phyloP scores from a whole-genome alignment of 345 rosid genomes.

The thale cress (Arabidopsis thaliana) region TAIR10.1 NC_003070.9:28945501-28946000 shows the following conservation, averaged over 20 bases:
- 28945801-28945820: conserved; percentile 99
- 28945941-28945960: not conserved
- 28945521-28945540: not conserved
- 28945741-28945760: conserved; percentile 95
- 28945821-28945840: conserved; percentile 95
- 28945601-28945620: conserved; percentile 78
- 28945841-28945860: conserved; percentile 78
- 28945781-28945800: conserved; percentile 89
- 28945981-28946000: conserved; percentile 14
- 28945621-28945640: conserved; percentile 91
- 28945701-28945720: conserved; percentile 61
- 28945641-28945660: conserved; percentile 81
- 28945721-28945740: conserved; percentile 63
- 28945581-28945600: conserved; percentile 82
- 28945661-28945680: conserved; percentile 70
- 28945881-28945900: conserved; percentile 86
- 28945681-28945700: conserved; percentile 77
- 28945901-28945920: conserved; percentile 82
- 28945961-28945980: not conserved
- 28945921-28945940: conserved; percentile 62
- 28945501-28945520: conserved; percentile 73
- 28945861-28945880: conserved; percentile 98
- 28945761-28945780: conserved; percentile 97
- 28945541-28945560: not conserved
- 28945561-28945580: conserved; percentile 13